Conservation (phyloP, 768 basidiomycete species). For the Panaeolus cyanescens region DNA sequence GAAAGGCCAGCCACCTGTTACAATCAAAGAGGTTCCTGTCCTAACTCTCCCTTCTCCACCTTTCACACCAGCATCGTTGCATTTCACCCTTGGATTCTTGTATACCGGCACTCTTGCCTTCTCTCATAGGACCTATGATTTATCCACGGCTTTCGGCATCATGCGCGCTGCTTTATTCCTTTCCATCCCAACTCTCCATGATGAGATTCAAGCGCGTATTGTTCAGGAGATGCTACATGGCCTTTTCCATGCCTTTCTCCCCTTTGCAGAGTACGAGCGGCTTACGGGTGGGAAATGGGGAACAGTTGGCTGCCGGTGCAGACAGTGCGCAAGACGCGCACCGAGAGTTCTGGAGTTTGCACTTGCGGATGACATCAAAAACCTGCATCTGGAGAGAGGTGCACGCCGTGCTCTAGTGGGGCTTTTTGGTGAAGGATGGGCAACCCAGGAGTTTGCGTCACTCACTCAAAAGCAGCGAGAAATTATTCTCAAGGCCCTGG, state of each 20-base stretch:
- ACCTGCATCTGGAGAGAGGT: conserved; percentile 67
- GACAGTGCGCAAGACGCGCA: conserved; percentile 78
- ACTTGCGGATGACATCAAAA: conserved; percentile 72
- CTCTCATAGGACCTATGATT: conserved; percentile 90
- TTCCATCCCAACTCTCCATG: conserved; percentile 65
- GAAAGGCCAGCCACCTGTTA: conserved; percentile 22
- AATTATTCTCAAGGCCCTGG: conserved; percentile 70
- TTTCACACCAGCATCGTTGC: conserved; percentile 91
- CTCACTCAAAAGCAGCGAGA: conserved; percentile 69
- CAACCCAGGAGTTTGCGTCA: conserved; percentile 74
- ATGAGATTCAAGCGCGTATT: conserved; percentile 82
- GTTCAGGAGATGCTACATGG: conserved; percentile 90
- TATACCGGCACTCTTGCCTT: conserved; percentile 95
- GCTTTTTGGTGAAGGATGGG: conserved; percentile 90
- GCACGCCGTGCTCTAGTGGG: conserved; percentile 77
- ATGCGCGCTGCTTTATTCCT: conserved; percentile 85
- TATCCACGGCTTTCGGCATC: conserved; percentile 89
- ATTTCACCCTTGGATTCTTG: conserved; percentile 92
- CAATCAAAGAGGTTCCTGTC: conserved; percentile 47
- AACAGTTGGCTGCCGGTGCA: conserved; percentile 80
- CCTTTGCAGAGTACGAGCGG: conserved; percentile 77
- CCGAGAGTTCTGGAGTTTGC: conserved; percentile 87
- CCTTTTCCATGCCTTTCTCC: conserved; percentile 80
- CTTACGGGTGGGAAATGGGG: conserved; percentile 80
- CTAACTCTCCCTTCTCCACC: conserved; percentile 86